Evolutionary conservation across 805 yeast species (phyloP), one percentile per base, ranked within the genome.

Genomic region (Ogataea pilisensis): DNA sequence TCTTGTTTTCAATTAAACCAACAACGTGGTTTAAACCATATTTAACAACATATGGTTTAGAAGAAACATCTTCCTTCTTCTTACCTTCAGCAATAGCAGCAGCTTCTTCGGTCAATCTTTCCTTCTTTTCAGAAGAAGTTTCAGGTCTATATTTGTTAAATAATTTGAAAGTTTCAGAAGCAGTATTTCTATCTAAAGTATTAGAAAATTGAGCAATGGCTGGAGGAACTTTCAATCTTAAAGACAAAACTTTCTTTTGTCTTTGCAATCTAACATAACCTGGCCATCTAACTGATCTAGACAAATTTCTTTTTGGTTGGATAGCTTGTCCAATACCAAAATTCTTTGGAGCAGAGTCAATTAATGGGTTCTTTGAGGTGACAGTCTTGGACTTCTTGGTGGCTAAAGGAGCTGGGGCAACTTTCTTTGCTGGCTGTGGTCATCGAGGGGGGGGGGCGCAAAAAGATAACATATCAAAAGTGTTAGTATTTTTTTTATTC

Each of bases 141-240:
- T 91, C 99, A 68, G 99, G 98, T 78, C 95, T 84, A 88, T 91
- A 91, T 80, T 93, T 91, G 95, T 89, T 89, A 78, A 91, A 83
- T 65, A 91, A 82, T 81, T 90, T 90, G 83, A 91, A 86, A 61
- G 95, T 78, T 75, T 86, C 95, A 63, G 96, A 76, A 65, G 99
- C 98, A 58, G 98, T 85, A 89, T 91, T 91, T 85, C 90, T 90
- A 85, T 91, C 99, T 72, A 91, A 80, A 65, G 89, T 83, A 75
- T 85, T 76, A 66, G 88, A 89, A 83, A 91, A 91, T 78, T 91
- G 99, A 55, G 98, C 81, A 68, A 91, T 82, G 55, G 98, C 85
- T 66, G 99, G 99, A 59, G 99, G 99, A 68, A 91, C 99, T 85
- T 93, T 91, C 69, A 91, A 81, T 84, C 99, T 90, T 73, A 90